These are phyloP conservation scores for Phytophthora brassicae DNA, from an alignment of 352 stramenopile species.

Conservation along the genomic window DNA sequence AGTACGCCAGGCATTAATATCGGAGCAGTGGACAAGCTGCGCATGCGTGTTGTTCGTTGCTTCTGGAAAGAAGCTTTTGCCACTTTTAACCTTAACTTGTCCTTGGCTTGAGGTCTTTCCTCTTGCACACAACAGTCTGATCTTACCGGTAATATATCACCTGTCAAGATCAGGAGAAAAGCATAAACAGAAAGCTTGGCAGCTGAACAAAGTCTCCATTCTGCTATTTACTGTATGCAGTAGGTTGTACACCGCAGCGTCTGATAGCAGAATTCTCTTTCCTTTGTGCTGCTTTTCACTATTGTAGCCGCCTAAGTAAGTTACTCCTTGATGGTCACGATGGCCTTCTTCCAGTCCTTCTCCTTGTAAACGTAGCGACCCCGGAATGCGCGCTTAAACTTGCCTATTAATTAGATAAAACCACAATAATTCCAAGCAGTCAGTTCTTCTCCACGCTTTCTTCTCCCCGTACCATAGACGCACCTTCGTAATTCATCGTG, in stretches of 20 bases:
- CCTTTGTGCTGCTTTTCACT: constrained; percentile 1
- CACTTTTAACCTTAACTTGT: too few species aligned
- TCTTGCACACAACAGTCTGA: too few species aligned
- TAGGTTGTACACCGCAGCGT: too few species aligned
- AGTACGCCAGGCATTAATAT: constrained; percentile 64
- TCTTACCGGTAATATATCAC: too few species aligned
- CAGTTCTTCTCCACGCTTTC: constrained; percentile 7
- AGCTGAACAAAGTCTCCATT: constrained; percentile 2
- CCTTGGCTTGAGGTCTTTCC: too few species aligned
- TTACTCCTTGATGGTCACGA: constrained; percentile 88
- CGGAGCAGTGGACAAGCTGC: constrained; percentile 22
- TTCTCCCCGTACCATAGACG: background rate
- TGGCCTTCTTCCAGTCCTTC: constrained; percentile 93
- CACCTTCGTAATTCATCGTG: constrained; percentile 95
- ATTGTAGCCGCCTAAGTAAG: constrained; percentile 7
- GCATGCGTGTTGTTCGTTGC: constrained; percentile 23
- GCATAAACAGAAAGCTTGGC: too few species aligned
- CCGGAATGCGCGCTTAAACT: constrained; percentile 88
- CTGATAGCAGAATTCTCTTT: background rate
- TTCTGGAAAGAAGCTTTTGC: constrained; percentile 5
- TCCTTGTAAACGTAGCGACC: constrained; percentile 90
- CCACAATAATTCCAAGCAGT: constrained; percentile 4
- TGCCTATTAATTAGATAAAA: constrained; percentile 47
- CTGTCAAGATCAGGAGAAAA: too few species aligned
- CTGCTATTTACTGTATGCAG: too few species aligned